phyloP scores from a whole-genome alignment of 306 rosid genomes.

The Medicago truncatula region MtrunA17r5.0-ANR NC_053042.1:7288001-7288500 shows the following conservation, averaged over 20 bases:
- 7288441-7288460: conserved; percentile 53
- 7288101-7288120: too few relatives aligned
- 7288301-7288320: conserved; percentile 61
- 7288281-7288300: conserved; percentile 48
- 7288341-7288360: conserved; percentile 51
- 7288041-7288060: too few relatives aligned
- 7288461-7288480: neutral
- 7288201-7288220: conserved; percentile 76
- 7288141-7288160: conserved; percentile 76
- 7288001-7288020: conserved; percentile 76
- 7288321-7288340: conserved; percentile 73
- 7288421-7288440: conserved; percentile 90
- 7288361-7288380: conserved; percentile 61
- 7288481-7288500: neutral
- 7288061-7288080: too few relatives aligned
- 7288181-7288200: conserved; percentile 88
- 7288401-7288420: conserved; percentile 74
- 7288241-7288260: conserved; percentile 70
- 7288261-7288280: conserved; percentile 51
- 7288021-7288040: conserved; percentile 37
- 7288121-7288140: neutral
- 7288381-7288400: conserved; percentile 66
- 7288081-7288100: too few relatives aligned
- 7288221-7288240: conserved; percentile 83
- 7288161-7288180: conserved; percentile 85